These are phyloP conservation scores for Allantophomopsis cytisporea DNA, from an alignment of 2,329 filamentous ascomycete genomes.

Conservation along the genomic window DNA sequence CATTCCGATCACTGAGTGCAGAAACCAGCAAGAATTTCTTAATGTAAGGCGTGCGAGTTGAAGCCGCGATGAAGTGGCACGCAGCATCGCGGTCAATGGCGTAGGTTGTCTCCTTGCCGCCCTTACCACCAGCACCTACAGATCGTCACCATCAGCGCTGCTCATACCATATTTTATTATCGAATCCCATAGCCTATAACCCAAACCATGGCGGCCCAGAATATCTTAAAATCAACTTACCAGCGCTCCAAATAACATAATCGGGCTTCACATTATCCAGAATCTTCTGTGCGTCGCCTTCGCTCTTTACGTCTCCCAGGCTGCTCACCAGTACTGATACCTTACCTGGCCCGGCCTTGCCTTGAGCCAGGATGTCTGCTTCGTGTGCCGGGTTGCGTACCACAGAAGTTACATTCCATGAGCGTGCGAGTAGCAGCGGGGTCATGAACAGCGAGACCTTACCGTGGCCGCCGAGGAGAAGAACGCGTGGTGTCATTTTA, in stretches of 20 bases:
- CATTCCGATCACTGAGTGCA: slow-evolving; percentile 39
- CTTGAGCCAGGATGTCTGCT: slow-evolving; percentile 39
- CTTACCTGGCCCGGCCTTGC: slow-evolving; percentile 36
- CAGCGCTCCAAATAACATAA: slow-evolving; percentile 57
- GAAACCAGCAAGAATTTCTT: slow-evolving; percentile 53
- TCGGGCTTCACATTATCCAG: slow-evolving; percentile 47
- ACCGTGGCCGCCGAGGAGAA: slow-evolving; percentile 72
- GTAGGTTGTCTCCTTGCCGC: slow-evolving; percentile 40
- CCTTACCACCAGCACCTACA: slow-evolving; percentile 42
- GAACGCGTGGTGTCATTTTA: slow-evolving; percentile 31
- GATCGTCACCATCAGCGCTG: background rate
- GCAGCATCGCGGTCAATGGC: slow-evolving; percentile 51
- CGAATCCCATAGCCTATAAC: too few species aligned
- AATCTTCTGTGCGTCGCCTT: slow-evolving; percentile 46
- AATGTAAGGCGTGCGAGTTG: slow-evolving; percentile 36
- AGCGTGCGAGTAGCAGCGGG: slow-evolving; percentile 58
- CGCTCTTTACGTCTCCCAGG: slow-evolving; percentile 55
- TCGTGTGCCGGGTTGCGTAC: slow-evolving; percentile 62
- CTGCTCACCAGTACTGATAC: slow-evolving; percentile 58
- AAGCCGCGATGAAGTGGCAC: slow-evolving; percentile 45
- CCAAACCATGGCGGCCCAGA: background rate
- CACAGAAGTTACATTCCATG: slow-evolving; percentile 67
- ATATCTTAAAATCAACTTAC: slow-evolving; percentile 21
- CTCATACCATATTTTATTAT: too few species aligned
- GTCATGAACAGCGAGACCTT: slow-evolving; percentile 65